Evolutionary conservation across 2,329 filamentous ascomycete genomes (phyloP).

Genomic region (Neofusicoccum sp.): DNA sequence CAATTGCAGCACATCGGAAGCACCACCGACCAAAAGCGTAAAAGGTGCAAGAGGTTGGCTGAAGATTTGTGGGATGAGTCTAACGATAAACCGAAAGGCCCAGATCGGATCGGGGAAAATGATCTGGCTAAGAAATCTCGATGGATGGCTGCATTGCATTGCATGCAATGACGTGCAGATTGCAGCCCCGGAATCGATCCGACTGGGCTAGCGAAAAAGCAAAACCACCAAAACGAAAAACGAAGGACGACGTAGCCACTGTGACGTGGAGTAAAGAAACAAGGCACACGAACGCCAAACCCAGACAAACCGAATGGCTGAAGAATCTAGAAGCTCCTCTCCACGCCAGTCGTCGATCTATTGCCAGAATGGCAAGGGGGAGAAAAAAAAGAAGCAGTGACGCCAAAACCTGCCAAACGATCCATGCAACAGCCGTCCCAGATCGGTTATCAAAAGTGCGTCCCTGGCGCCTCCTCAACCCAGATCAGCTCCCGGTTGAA

Average conservation of each 20-base stretch:
- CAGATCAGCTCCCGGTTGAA: conserved; percentile 17
- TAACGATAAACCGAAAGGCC: neutral
- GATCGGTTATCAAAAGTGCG: neutral
- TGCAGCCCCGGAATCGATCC: conserved; percentile 13
- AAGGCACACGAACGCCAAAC: neutral
- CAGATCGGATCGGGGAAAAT: conserved; percentile 8
- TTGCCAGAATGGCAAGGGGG: neutral
- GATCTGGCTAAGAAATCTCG: conserved; percentile 14
- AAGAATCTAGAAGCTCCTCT: neutral
- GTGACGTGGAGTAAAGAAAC: neutral
- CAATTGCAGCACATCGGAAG: neutral
- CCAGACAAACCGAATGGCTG: neutral
- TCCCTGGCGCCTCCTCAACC: conserved; percentile 15
- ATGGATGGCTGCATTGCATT: conserved; percentile 18
- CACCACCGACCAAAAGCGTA: neutral
- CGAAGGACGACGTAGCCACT: neutral
- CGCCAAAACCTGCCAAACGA: neutral
- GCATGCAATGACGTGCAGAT: conserved; percentile 14
- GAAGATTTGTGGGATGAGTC: neutral
- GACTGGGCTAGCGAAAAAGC: conserved; percentile 12
- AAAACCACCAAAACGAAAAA: neutral
- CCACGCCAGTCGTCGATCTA: neutral
- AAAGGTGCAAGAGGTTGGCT: neutral
- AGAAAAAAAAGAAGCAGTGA: neutral
- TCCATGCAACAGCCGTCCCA: neutral